Evolutionary conservation across 2,329 filamentous ascomycete genomes (phyloP).

Genomic region (Epichloe sp.): DNA sequence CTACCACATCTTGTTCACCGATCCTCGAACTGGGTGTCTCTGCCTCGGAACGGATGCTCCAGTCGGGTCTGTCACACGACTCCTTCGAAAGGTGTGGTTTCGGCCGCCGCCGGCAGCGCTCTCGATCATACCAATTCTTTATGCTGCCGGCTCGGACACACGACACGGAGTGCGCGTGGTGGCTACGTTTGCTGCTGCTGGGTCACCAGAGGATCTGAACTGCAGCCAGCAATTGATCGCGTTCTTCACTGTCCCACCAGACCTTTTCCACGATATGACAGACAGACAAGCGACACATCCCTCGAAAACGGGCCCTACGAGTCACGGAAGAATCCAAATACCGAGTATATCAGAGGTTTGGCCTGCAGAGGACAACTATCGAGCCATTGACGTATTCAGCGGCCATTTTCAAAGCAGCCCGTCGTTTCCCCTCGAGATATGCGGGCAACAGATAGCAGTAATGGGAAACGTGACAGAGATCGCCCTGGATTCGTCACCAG

Average conservation of each 20-base stretch:
- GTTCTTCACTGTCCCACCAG: slow-evolving; percentile 47
- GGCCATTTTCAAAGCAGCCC: slow-evolving; percentile 8
- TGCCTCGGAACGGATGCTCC: slow-evolving; percentile 50
- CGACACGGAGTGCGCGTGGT: slow-evolving; percentile 44
- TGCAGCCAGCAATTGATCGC: slow-evolving; percentile 30
- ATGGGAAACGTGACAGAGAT: slow-evolving; percentile 21
- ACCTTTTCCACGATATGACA: slow-evolving; percentile 32
- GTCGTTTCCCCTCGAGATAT: slow-evolving; percentile 18
- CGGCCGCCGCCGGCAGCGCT: slow-evolving; percentile 17
- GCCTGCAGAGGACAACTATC: slow-evolving; percentile 11
- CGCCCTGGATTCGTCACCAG: slow-evolving; percentile 18
- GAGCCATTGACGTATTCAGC: slow-evolving; percentile 10
- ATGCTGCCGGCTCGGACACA: slow-evolving; percentile 42
- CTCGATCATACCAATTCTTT: slow-evolving; percentile 32
- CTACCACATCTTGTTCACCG: slow-evolving; percentile 50
- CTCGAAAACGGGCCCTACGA: not conserved
- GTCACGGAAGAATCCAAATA: slow-evolving; percentile 4
- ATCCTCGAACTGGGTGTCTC: slow-evolving; percentile 41
- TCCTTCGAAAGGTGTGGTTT: slow-evolving; percentile 47
- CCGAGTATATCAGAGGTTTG: slow-evolving; percentile 9
- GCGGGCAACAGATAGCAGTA: slow-evolving; percentile 18
- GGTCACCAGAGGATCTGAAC: not conserved
- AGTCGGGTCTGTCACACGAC: slow-evolving; percentile 32
- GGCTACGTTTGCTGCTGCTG: slow-evolving; percentile 36
- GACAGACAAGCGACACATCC: slow-evolving; percentile 6